Percentiles rank a stretch among this genome's conserved stretches.
Conservation (phyloP, 2,329 filamentous ascomycete species). For the Trichoderma atroviride region DNA sequence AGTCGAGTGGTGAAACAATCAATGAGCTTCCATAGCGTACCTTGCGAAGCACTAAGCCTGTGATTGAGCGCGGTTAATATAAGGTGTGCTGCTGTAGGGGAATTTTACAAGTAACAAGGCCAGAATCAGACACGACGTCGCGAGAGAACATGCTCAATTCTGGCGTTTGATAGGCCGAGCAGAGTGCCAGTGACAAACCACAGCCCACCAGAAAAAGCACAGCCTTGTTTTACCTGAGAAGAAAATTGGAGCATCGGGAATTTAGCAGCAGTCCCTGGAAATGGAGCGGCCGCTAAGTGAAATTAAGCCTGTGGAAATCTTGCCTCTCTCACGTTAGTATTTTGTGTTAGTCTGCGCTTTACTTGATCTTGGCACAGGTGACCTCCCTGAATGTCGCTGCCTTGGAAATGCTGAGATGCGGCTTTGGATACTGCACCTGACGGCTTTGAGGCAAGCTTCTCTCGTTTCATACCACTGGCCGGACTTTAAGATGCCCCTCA, state of each 20-base stretch:
- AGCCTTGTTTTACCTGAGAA: neutral
- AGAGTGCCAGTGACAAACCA: conserved; percentile 1
- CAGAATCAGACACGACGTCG: conserved; percentile 8
- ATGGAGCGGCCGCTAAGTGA: neutral
- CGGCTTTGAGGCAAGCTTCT: neutral
- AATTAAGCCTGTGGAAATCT: neutral
- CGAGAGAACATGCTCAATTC: conserved; percentile 14
- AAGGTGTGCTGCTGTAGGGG: neutral
- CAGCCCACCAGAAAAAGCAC: neutral
- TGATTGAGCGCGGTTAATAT: neutral
- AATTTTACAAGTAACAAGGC: neutral
- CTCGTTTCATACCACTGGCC: neutral
- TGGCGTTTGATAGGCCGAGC: conserved; percentile 18
- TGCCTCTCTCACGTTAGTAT: neutral
- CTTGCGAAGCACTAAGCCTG: neutral
- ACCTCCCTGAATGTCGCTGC: too few relatives aligned
- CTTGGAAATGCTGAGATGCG: neutral
- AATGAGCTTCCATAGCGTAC: conserved; percentile 25
- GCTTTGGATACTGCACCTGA: neutral
- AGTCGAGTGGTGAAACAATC: neutral
- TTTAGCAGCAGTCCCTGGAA: neutral
- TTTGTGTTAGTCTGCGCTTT: neutral
- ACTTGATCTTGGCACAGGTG: neutral
- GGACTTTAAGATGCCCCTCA: neutral
- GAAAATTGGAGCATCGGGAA: neutral